phyloP scores from a whole-genome alignment of 23 red algal genomes.

The Gracilaria gracilis region DNA sequence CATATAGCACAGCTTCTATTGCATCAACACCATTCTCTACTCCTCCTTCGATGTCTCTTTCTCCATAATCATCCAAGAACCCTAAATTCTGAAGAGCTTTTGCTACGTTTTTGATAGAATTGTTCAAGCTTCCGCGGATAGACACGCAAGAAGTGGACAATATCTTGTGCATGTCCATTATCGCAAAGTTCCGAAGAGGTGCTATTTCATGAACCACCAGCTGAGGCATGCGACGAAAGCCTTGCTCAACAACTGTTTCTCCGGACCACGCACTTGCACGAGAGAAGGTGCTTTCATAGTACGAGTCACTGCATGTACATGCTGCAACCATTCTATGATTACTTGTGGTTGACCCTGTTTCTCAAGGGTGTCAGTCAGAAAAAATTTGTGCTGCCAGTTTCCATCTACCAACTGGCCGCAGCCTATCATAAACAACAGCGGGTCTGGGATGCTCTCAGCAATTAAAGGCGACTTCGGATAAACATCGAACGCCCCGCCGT shows the following conservation, averaged over 20 bases:
- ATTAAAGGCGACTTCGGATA: constrained; percentile 14
- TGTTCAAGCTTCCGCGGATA: constrained; percentile 47
- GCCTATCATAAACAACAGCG: constrained; percentile 71
- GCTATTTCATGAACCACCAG: neutral
- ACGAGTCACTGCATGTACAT: constrained; percentile 6
- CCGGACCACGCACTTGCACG: constrained; percentile 52
- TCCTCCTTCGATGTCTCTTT: neutral
- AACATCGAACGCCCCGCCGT: constrained; percentile 14
- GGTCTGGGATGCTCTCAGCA: neutral
- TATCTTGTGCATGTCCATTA: constrained; percentile 45
- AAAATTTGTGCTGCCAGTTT: constrained; percentile 38
- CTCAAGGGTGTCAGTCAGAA: constrained; percentile 16
- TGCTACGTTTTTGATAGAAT: constrained; percentile 53
- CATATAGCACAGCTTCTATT: constrained; percentile 25
- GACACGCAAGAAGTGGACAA: constrained; percentile 21
- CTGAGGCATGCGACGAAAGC: constrained; percentile 23
- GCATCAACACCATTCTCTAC: constrained; percentile 42
- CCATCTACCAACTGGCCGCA: constrained; percentile 49
- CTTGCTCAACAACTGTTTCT: constrained; percentile 37
- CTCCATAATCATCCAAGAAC: constrained; percentile 19
- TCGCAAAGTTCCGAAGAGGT: neutral
- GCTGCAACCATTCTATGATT: constrained; percentile 42
- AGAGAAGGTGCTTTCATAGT: neutral
- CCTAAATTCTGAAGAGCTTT: constrained; percentile 18
- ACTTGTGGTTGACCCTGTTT: constrained; percentile 18